Percentiles rank a stretch among this genome's conserved stretches.
These are phyloP conservation scores for Candida incommunis DNA, from an alignment of 805 yeast genomes.

Conservation along the genomic window DNA sequence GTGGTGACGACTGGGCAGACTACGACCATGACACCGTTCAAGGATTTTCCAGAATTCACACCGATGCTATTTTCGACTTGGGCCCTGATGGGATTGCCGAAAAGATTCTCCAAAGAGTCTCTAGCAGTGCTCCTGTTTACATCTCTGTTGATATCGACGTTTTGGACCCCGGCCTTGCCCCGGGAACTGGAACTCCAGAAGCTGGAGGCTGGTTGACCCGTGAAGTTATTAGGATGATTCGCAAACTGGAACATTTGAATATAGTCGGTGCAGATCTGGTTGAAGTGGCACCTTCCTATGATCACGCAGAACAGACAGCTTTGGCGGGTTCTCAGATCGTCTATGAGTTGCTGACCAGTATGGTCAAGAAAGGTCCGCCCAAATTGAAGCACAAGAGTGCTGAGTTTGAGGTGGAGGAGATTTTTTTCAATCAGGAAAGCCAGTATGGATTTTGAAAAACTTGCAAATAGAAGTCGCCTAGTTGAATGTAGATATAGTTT, in stretches of 20 bases:
- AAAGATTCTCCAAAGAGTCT: slow-evolving; percentile 40
- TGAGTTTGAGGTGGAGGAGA: neutral
- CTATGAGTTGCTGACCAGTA: slow-evolving; percentile 55
- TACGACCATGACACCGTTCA: slow-evolving; percentile 52
- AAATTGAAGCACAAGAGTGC: slow-evolving; percentile 5
- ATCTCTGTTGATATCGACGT: slow-evolving; percentile 65
- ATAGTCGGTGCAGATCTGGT: slow-evolving; percentile 67
- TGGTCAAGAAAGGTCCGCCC: slow-evolving; percentile 46
- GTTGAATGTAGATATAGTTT: too few species aligned
- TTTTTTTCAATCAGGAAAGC: neutral
- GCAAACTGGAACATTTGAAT: slow-evolving; percentile 44
- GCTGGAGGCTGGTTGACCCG: slow-evolving; percentile 61
- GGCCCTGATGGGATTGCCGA: slow-evolving; percentile 48
- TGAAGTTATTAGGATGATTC: slow-evolving; percentile 44
- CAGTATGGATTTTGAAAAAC: too few species aligned
- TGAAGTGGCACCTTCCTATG: slow-evolving; percentile 57
- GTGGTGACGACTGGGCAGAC: slow-evolving; percentile 46
- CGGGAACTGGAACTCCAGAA: slow-evolving; percentile 73
- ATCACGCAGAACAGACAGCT: slow-evolving; percentile 46
- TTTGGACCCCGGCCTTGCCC: slow-evolving; percentile 59
- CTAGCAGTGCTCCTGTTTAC: slow-evolving; percentile 54
- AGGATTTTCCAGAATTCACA: slow-evolving; percentile 53
- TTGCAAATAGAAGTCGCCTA: too few species aligned
- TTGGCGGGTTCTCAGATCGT: slow-evolving; percentile 54
- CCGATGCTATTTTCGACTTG: slow-evolving; percentile 59